Evolutionary conservation across 2,329 filamentous ascomycete genomes (phyloP).

Genomic region (Sphaerulina musiva): DNA sequence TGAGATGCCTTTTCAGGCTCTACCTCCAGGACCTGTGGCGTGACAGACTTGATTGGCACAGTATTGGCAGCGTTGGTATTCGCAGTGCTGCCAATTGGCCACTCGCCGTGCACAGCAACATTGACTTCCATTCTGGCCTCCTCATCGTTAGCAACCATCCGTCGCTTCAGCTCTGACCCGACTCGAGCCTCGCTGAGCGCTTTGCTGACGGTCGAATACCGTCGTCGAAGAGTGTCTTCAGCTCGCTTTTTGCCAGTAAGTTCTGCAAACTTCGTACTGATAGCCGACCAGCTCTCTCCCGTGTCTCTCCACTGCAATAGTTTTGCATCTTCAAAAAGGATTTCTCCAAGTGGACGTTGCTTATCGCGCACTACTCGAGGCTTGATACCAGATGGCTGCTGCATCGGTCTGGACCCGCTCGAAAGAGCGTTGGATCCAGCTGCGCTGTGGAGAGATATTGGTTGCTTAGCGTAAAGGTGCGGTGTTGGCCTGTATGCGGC

Average conservation of each 20-base stretch:
- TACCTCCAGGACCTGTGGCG: background rate
- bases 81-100: background rate
- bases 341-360: conserved; percentile 9
- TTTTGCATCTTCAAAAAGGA: conserved; percentile 11
- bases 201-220: conserved; percentile 8
- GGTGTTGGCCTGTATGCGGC: background rate
- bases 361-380: background rate
- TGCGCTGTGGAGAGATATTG: conserved; percentile 11
- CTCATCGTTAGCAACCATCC: conserved; percentile 7
- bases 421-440: conserved; percentile 8
- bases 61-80: background rate
- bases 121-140: conserved; percentile 16
- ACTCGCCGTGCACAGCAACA: background rate
- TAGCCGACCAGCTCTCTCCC: conserved; percentile 8
- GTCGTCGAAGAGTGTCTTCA: conserved; percentile 8
- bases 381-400: background rate
- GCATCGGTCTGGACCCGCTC: background rate
- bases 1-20: background rate
- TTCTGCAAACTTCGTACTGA: conserved; percentile 4
- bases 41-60: background rate
- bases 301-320: conserved; percentile 15
- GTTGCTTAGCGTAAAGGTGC: background rate
- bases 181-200: conserved; percentile 6
- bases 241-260: conserved; percentile 2
- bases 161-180: background rate